Conservation (phyloP, 306 rosid genomes). For the Fragaria nilgerrensis region DNA sequence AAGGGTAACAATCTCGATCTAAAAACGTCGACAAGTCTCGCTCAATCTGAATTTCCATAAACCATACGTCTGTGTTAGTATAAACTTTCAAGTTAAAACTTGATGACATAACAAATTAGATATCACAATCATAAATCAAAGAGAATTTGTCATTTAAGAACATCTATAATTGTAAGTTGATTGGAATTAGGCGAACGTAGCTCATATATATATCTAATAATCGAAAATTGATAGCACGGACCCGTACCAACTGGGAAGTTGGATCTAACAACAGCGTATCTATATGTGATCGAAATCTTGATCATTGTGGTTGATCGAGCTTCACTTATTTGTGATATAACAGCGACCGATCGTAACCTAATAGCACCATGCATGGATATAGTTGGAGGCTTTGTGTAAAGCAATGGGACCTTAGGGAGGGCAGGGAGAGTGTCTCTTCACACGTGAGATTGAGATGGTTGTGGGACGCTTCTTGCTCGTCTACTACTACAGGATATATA, state of each 20-base stretch:
- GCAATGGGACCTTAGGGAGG: not conserved
- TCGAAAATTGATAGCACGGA: constrained; percentile 23
- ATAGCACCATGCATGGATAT: not conserved
- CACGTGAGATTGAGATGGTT: constrained; percentile 17
- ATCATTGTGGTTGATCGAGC: not conserved
- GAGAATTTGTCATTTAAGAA: not conserved
- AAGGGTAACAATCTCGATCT: not conserved
- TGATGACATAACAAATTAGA: not conserved
- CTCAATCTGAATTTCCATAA: not conserved
- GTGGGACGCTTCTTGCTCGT: constrained; percentile 3
- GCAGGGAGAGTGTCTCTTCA: not conserved
- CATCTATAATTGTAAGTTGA: not conserved
- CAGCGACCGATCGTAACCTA: not conserved
- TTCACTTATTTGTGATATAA: constrained; percentile 1
- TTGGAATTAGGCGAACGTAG: not conserved
- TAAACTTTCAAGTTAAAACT: not conserved
- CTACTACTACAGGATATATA: not conserved
- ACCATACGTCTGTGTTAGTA: not conserved
- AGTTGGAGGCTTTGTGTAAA: not conserved
- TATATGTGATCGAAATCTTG: not conserved
- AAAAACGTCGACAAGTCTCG: not conserved
- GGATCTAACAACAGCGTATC: not conserved
- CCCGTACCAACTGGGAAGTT: constrained; percentile 41
- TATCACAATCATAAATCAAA: not conserved
- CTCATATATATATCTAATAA: too few relatives aligned